Evolutionary conservation across 495 filamentous ascomycete genomes (phyloP), one percentile per base, ranked within the genome.

Genomic region (Neurospora hispaniola): DNA sequence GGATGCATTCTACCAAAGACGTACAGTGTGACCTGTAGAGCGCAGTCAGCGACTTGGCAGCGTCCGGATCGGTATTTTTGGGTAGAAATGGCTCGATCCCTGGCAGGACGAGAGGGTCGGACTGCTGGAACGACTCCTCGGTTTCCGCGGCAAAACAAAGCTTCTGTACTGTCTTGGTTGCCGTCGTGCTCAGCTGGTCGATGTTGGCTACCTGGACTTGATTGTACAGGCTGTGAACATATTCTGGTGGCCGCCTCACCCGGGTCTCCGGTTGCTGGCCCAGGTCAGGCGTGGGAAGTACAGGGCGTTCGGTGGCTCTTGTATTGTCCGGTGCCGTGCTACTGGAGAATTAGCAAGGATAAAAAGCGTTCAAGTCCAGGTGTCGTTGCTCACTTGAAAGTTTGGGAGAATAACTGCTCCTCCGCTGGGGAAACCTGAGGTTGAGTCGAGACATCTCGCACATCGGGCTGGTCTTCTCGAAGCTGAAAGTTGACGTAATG

Each of bases 1-100:
- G 94, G 74, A 99, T 92, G 73, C 91, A 93, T 81, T 98, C 96
- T 40, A 98, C 91, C 16, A 99, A 87, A 4, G 93, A 97, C 23
- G 96, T 97, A 80, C 93, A 97, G 78, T 98, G 94, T 2, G 94
- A 94, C 59, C 93, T 89, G 78, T 98, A 99, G 18, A 98, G 86
- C 0, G 93, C 94, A 12, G 88, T 87, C 14, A 99, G 83, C 12
- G 93, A 93, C 70, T 89, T 90, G 69, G 93, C 93, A 12, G 92
- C 88, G 76, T 98, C 95, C 1, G 86, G 84, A 79, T 99, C 96
- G 4, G 93, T 96, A 20, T 88, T 87, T 18, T 75, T 76, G 6
- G 96, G 96, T 8, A 96, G 81, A 78, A 92, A 96, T 2, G 86
- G 85, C 40, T 90, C 87, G 74, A 98, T 92, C 54, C 88, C 88